These are phyloP conservation scores for Saussurea involucrata DNA, from an alignment of 129 eudicot species.

Conservation along the genomic window DNA sequence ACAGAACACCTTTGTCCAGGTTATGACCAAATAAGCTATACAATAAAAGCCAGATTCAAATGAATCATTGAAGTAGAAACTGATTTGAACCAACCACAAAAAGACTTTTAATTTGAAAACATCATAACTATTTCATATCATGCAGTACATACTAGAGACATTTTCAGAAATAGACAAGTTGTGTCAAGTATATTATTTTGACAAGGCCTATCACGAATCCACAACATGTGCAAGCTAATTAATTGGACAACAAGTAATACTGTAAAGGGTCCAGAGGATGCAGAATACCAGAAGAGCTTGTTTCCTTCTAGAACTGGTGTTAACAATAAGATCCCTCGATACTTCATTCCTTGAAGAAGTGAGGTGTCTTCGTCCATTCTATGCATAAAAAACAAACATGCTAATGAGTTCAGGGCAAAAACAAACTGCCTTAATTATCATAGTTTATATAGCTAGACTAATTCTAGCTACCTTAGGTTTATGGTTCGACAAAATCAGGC, in stretches of 20 bases:
- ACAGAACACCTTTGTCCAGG: neutral
- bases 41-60: neutral
- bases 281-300: slow-evolving; percentile 79
- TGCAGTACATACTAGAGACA: neutral
- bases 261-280: neutral
- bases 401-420: slow-evolving; percentile 10
- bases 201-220: neutral
- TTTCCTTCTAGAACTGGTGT: slow-evolving; percentile 72
- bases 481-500: slow-evolving; percentile 9
- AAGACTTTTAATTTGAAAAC: neutral
- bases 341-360: slow-evolving; percentile 94
- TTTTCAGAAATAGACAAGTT: neutral
- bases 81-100: neutral
- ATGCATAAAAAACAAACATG: slow-evolving; percentile 33
- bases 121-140: neutral
- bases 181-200: neutral
- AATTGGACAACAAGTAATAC: neutral
- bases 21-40: neutral
- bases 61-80: neutral
- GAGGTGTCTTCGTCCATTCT: slow-evolving; percentile 98
- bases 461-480: slow-evolving; percentile 17
- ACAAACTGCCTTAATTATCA: neutral
- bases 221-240: slow-evolving; percentile 9
- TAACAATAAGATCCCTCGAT: slow-evolving; percentile 92
- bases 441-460: slow-evolving; percentile 12